Base-by-base conservation (phyloP, 192 early-diverging fungal genomes). In the Glomus cerebriforme region DNA sequence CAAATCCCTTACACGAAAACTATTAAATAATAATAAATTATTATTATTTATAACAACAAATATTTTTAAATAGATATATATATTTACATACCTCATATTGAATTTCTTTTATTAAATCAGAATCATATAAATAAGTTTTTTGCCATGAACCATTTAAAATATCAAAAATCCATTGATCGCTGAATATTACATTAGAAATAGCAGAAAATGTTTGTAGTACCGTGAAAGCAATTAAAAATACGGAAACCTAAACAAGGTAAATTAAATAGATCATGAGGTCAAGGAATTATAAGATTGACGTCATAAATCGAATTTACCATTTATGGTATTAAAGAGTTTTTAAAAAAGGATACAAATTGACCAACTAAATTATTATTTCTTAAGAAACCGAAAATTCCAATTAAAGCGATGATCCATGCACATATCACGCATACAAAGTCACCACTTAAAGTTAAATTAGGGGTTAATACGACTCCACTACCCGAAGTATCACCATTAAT, bases 301-400 rank as follows among this genome's bases (percentile, higher is more conserved):
- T 68, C 66, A 65, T 32, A 31, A n/a, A 68, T 68, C 66, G 22
- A 37, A 24, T 27, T 63, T 63, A 17, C 27, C 12, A 63, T 63
- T 63, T 27, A 63, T 27, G 62, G 27, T 12, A 29, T 22, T 4
- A 63, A 63, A 63, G 6, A n/a, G 17, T 1, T 2, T n/a, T 24
- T 12, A 19, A 37, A 69, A 68, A 69, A 71, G 69, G 69, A 49
- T 71, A 71, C 69, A 71, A 71, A 71, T 71, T 71, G 69, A 49
- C 69, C 69, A 49, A 71, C 27, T 43, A 13, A 10, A 19, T 71
- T 71, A 29, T 49, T 71, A 26, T 29, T 71, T 71, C 69, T 31
- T n/a, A 71, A 26, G 27, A 49, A 71, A 71, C 24, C 34, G 39
- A 71, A 71, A 29, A 47, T 34, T n/a, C 69, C 69, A 71, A 71